phyloP scores from a whole-genome alignment of 2,329 filamentous ascomycete genomes.

The Amesomyces nigricolor region DNA sequence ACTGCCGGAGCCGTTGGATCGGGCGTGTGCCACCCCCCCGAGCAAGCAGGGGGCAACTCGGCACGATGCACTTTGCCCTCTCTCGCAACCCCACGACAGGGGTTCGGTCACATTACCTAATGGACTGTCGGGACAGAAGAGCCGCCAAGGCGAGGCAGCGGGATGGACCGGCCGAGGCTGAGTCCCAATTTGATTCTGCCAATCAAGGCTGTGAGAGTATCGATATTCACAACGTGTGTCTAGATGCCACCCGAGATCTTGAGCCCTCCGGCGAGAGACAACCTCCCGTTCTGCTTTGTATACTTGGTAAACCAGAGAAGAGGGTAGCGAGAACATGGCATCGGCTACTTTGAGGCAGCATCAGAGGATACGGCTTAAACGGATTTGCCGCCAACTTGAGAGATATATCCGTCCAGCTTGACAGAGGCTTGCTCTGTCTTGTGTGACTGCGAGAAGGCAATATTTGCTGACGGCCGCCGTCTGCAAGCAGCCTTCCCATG shows the following conservation, averaged over 20 bases:
- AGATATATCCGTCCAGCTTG: too few species aligned
- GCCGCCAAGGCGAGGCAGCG: conserved; percentile 15
- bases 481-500: background rate
- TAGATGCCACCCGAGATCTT: background rate
- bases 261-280: background rate
- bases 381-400: too few species aligned
- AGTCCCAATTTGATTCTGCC: background rate
- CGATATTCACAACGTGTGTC: background rate
- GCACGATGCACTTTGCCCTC: conserved; percentile 7
- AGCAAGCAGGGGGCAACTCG: conserved; percentile 9
- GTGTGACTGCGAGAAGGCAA: background rate
- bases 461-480: background rate
- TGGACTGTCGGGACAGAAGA: conserved; percentile 1
- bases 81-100: conserved; percentile 10
- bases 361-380: too few species aligned
- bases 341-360: too few species aligned
- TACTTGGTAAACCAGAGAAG: background rate
- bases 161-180: conserved; percentile 15
- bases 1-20: conserved; percentile 4
- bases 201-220: background rate
- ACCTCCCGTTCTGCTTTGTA: background rate
- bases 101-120: conserved; percentile 15
- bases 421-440: too few species aligned
- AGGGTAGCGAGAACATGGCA: too few species aligned
- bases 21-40: background rate